Evolutionary conservation across 2,329 filamentous ascomycete species (phyloP).

Genomic region (Exophiala viscosa): DNA sequence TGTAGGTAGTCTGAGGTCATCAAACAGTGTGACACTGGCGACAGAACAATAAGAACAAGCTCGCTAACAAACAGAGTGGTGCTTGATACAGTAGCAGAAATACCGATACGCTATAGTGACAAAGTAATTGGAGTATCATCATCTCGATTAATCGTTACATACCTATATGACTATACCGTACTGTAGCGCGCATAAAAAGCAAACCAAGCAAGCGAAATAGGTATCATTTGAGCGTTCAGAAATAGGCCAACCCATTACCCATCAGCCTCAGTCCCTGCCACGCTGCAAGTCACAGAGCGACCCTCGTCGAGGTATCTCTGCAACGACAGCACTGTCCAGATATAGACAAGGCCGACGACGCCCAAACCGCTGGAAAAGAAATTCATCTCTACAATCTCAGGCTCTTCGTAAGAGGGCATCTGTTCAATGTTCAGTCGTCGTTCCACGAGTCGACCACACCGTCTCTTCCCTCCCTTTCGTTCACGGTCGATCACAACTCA

Average conservation of each 20-base stretch:
- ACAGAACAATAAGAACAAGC: too few species aligned
- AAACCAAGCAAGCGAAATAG: background rate
- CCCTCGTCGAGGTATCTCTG: too few species aligned
- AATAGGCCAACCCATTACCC: background rate
- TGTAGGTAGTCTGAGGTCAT: too few species aligned
- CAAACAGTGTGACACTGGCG: too few species aligned
- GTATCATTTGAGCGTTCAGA: background rate
- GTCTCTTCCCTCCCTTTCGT: background rate
- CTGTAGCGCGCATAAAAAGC: background rate
- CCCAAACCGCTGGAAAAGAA: background rate
- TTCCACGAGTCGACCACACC: background rate
- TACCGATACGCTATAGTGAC: background rate
- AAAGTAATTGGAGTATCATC: background rate
- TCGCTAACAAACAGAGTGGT: too few species aligned
- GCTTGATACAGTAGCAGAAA: too few species aligned
- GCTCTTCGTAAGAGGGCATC: background rate
- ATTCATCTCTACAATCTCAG: background rate
- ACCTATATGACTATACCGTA: background rate
- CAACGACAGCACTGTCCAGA: background rate
- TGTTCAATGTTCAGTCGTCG: background rate
- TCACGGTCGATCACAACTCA: slow-evolving; percentile 43
- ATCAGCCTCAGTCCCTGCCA: background rate
- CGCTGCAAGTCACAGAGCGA: too few species aligned
- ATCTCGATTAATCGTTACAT: background rate
- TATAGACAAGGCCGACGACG: background rate